A percentile compares a stretch with the other conserved stretches of the same genome.
phyloP scores from a whole-genome alignment of 495 filamentous ascomycete species.

The Podospora sp. region DNA sequence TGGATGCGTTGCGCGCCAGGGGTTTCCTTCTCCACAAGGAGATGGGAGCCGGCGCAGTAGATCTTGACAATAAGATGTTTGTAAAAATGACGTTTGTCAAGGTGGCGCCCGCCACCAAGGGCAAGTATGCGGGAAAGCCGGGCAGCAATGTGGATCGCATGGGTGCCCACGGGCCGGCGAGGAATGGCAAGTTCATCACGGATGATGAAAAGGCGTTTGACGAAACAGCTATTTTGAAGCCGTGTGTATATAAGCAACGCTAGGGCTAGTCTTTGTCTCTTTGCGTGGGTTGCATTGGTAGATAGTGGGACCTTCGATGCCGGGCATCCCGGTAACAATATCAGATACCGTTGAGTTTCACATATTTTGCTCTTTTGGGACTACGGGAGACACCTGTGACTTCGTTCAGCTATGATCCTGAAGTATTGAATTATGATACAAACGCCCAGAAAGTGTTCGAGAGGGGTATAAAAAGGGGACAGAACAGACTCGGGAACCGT shows the following conservation, averaged over 20 bases:
- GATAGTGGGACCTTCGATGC: too few species aligned
- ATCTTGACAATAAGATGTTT: constrained; percentile 96
- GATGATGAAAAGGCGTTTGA: constrained; percentile 56
- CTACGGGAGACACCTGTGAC: too few species aligned
- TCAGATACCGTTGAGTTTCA: too few species aligned
- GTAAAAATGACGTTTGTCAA: constrained; percentile 94
- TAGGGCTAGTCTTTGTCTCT: constrained; percentile 48
- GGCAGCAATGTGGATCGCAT: constrained; percentile 15
- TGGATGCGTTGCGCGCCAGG: constrained; percentile 73
- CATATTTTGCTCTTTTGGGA: too few species aligned
- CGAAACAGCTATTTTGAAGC: constrained; percentile 80
- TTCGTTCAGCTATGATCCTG: too few species aligned
- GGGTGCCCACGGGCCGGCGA: constrained; percentile 32
- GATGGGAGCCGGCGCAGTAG: constrained; percentile 58
- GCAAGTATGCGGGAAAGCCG: constrained; percentile 60
- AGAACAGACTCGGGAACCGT: background rate
- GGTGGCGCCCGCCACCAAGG: constrained; percentile 64
- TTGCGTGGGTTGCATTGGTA: too few species aligned
- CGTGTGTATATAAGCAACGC: constrained; percentile 94
- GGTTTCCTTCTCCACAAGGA: constrained; percentile 75
- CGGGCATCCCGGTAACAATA: too few species aligned
- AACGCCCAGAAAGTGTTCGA: background rate
- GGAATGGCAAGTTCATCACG: constrained; percentile 62
- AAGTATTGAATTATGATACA: too few species aligned
- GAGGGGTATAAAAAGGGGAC: background rate